Conservation (phyloP, 805 yeast species). For the Alloascoidea africana region DNA sequence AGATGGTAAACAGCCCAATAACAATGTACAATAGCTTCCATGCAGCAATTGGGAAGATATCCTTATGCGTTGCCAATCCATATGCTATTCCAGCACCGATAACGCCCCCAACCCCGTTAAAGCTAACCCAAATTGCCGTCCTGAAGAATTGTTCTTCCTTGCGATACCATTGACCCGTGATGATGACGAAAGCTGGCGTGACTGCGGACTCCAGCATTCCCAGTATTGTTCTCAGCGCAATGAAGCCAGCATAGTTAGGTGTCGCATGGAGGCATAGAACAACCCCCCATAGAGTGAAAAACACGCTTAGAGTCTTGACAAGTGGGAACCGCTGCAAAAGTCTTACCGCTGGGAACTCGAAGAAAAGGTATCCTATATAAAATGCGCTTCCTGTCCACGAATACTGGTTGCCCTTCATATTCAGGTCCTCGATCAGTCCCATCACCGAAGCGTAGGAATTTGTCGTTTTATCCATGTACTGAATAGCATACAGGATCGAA, state of each 20-base stretch:
- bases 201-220: slow-evolving; percentile 38
- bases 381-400: slow-evolving; percentile 30
- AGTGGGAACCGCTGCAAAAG: slow-evolving; percentile 26
- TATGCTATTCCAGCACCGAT: slow-evolving; percentile 40
- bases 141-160: slow-evolving; percentile 27
- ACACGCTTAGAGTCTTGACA: slow-evolving; percentile 12
- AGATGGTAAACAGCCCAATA: slow-evolving; percentile 37
- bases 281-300: slow-evolving; percentile 31
- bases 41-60: slow-evolving; percentile 30
- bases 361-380: slow-evolving; percentile 30
- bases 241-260: slow-evolving; percentile 27
- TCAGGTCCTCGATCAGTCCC: slow-evolving; percentile 18
- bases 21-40: slow-evolving; percentile 46
- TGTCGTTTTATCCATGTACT: slow-evolving; percentile 24
- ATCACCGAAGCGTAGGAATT: slow-evolving; percentile 23
- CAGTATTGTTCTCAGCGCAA: slow-evolving; percentile 28
- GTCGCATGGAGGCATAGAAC: slow-evolving; percentile 30
- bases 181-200: slow-evolving; percentile 36
- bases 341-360: slow-evolving; percentile 26
- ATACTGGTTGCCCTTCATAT: slow-evolving; percentile 22
- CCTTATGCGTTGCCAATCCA: slow-evolving; percentile 26
- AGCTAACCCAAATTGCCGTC: slow-evolving; percentile 23
- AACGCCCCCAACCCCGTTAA: slow-evolving; percentile 30
- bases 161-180: slow-evolving; percentile 47
- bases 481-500: slow-evolving; percentile 19